These are phyloP conservation scores for Madurella fahalii DNA, from an alignment of 2,329 filamentous ascomycete species.

Conservation along the genomic window DNA sequence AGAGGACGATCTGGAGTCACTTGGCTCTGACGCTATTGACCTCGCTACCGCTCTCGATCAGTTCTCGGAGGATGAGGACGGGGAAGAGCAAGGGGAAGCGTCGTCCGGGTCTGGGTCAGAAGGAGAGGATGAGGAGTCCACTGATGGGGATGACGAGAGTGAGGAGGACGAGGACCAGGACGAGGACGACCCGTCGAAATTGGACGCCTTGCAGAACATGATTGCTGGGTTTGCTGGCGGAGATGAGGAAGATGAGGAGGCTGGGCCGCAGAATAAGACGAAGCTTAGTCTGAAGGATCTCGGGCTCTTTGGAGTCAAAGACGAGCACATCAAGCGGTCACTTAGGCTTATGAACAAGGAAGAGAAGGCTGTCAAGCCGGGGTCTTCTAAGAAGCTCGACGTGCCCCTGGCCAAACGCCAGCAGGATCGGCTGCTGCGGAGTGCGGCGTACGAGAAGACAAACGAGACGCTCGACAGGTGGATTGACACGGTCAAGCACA, in stretches of 20 bases:
- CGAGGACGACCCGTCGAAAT: constrained; percentile 49
- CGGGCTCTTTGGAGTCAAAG: constrained; percentile 64
- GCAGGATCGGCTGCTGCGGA: constrained; percentile 78
- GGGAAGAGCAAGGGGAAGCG: constrained; percentile 42
- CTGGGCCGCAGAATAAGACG: constrained; percentile 49
- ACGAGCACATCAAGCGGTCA: constrained; percentile 72
- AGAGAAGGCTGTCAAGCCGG: constrained; percentile 52
- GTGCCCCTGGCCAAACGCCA: constrained; percentile 81
- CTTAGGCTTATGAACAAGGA: constrained; percentile 70
- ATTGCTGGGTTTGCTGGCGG: constrained; percentile 67
- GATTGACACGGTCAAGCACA: constrained; percentile 93
- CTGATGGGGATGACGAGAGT: constrained; percentile 35
- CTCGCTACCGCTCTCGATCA: constrained; percentile 55
- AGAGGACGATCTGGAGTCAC: constrained; percentile 55
- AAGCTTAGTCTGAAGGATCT: constrained; percentile 76
- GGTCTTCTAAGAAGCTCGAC: constrained; percentile 65
- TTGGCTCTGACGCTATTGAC: constrained; percentile 57
- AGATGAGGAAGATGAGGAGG: constrained; percentile 47
- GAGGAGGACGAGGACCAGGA: constrained; percentile 36
- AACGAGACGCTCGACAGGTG: constrained; percentile 87
- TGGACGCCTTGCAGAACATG: constrained; percentile 63
- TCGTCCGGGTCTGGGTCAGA: constrained; percentile 42
- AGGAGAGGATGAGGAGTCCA: constrained; percentile 38
- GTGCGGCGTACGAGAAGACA: constrained; percentile 81
- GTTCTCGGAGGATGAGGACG: constrained; percentile 49